Evolutionary conservation across 2,329 filamentous ascomycete genomes (phyloP).

Genomic region (Hypocreales sp.): DNA sequence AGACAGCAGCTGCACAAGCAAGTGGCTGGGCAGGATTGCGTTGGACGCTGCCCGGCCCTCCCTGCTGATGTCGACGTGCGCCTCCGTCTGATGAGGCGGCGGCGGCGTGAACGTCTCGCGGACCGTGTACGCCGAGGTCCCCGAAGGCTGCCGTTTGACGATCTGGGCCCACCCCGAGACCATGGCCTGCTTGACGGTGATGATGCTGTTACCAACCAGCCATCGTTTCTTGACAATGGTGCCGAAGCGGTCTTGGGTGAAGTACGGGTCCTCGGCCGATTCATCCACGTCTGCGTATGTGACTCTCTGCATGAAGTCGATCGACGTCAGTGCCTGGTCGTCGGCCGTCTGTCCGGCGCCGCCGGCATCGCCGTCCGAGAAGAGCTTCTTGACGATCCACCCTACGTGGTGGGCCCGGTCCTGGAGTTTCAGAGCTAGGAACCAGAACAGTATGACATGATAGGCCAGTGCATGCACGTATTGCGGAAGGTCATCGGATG

Average conservation of each 20-base stretch:
- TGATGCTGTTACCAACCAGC: conserved; percentile 58
- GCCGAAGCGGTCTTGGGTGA: conserved; percentile 48
- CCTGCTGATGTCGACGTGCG: conserved; percentile 29
- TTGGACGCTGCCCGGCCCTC: conserved; percentile 39
- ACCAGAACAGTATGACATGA: conserved; percentile 95
- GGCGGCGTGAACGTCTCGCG: conserved; percentile 43
- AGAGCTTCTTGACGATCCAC: conserved; percentile 82
- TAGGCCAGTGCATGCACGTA: conserved; percentile 92
- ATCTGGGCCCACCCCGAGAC: conserved; percentile 53
- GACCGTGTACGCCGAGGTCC: conserved; percentile 43
- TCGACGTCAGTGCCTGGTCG: conserved; percentile 83
- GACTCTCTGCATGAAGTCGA: conserved; percentile 88
- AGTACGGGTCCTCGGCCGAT: conserved; percentile 49
- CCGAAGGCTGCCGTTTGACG: conserved; percentile 56
- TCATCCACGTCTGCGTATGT: conserved; percentile 77
- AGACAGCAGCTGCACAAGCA: conserved; percentile 54
- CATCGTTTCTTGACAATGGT: conserved; percentile 52
- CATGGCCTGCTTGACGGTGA: conserved; percentile 58
- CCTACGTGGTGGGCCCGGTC: conserved; percentile 73
- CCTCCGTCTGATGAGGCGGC: conserved; percentile 38
- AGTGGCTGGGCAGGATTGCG: conserved; percentile 55
- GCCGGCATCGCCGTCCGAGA: conserved; percentile 59
- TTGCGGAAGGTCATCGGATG: conserved; percentile 64
- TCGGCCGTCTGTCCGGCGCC: conserved; percentile 59
- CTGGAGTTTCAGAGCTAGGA: conserved; percentile 70